A percentile compares a stretch with the other conserved stretches of the same genome.
Evolutionary conservation across 139 green algal species (phyloP).

Genomic region (Nannochloris sp.): DNA sequence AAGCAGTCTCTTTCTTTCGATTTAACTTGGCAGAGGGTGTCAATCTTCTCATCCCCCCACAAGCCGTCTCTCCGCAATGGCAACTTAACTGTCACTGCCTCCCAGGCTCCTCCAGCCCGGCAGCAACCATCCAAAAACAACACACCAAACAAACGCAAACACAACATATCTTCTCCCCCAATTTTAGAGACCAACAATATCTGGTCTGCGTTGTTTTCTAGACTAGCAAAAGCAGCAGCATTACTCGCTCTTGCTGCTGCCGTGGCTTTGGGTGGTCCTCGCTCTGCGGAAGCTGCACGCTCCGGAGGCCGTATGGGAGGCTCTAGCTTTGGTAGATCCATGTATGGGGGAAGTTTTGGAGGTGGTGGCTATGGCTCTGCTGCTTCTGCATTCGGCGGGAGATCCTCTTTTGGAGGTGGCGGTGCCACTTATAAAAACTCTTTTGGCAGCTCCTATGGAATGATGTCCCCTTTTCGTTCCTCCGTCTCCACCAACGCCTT

Average conservation of each 20-base stretch:
- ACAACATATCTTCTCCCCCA: too few species aligned
- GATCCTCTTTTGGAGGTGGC: background rate
- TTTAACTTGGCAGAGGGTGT: too few species aligned
- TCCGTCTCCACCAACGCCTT: conserved; percentile 6
- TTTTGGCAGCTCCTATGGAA: background rate
- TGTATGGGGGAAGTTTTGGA: background rate
- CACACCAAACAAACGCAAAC: too few species aligned
- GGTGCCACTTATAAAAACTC: background rate
- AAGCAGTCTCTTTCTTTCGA: too few species aligned
- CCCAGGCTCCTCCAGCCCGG: too few species aligned
- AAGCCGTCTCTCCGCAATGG: too few species aligned
- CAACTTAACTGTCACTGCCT: too few species aligned
- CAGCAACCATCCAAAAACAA: too few species aligned
- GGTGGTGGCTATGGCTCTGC: background rate
- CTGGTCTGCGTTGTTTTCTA: too few species aligned
- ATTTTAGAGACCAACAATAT: too few species aligned
- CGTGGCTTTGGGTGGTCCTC: background rate
- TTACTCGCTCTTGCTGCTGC: background rate
- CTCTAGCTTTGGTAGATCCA: conserved; percentile 21
- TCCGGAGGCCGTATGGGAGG: conserved; percentile 40
- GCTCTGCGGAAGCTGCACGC: conserved; percentile 28
- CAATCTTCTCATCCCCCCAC: too few species aligned
- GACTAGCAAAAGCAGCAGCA: too few species aligned
- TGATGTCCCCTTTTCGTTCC: background rate
- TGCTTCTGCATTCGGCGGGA: background rate